phyloP scores from a whole-genome alignment of 306 rosid genomes.

The Inga leiocalycina region DNA sequence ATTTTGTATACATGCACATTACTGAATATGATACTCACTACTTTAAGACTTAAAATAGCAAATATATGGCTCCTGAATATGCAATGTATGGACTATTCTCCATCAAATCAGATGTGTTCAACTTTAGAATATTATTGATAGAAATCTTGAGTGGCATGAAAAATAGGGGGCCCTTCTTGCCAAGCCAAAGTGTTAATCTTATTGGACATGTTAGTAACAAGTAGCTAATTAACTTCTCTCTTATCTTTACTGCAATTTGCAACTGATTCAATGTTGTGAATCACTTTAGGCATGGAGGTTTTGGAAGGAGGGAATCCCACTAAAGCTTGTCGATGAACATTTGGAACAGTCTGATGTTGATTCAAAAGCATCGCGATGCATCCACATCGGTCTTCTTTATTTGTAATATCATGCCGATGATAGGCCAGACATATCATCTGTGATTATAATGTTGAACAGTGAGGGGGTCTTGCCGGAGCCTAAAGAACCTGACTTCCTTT shows the following conservation, averaged over 20 bases:
- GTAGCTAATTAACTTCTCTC: not conserved
- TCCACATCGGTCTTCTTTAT: constrained; percentile 53
- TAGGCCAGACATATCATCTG: constrained; percentile 50
- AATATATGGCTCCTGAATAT: constrained; percentile 12
- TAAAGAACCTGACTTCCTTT: constrained; percentile 42
- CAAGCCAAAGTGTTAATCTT: not conserved
- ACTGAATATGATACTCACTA: not conserved
- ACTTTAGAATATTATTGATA: constrained; percentile 18
- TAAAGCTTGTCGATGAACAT: constrained; percentile 20
- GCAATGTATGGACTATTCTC: not conserved
- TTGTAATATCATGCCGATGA: constrained; percentile 46
- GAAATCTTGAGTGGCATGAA: constrained; percentile 30
- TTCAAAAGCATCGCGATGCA: constrained; percentile 35
- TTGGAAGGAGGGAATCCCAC: constrained; percentile 28
- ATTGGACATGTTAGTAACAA: constrained; percentile 22
- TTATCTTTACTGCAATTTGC: not conserved
- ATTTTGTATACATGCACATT: not conserved
- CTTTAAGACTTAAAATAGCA: not conserved
- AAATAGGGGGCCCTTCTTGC: not conserved
- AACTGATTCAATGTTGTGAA: not conserved
- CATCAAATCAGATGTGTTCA: constrained; percentile 5
- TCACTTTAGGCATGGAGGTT: constrained; percentile 38
- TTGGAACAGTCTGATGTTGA: not conserved
- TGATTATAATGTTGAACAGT: constrained; percentile 47
- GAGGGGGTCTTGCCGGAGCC: constrained; percentile 42